Base-by-base conservation (phyloP, 306 rosid genomes). In the Pterocarpus santalinus region DNA sequence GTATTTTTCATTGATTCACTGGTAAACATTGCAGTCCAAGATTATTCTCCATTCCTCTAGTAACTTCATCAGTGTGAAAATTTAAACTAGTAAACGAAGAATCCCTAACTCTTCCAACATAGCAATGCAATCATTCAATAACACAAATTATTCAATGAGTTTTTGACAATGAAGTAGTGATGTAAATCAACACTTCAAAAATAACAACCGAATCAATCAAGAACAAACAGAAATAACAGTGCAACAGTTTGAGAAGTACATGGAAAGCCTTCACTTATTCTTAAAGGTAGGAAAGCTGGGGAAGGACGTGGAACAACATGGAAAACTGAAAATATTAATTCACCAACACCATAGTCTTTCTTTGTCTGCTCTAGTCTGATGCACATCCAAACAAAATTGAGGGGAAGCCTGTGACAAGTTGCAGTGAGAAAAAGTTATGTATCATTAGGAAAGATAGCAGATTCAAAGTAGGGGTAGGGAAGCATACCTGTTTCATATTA, bases 161-260 rank as follows among this genome's bases (percentile, higher is more conserved):
- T 34, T 33, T 62, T 72, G 36, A 5, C n/a, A 34, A 35, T 55
- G 67, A 16, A 17, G 8, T 69, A 35, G 53, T 10, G 16, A 17
- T 47, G 63, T 9, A 9, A 60, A 80, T 13, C 32, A 69, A 44
- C 41, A 33, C 28, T 34, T 79, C 77, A 1, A 69, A 34, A 32
- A 75, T 44, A 44, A 46, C 34, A 79, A 7, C 22, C 17, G 39
- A 69, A 44, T 69, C 44, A 30, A 52, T 56, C 22, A 10, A 28
- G 58, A 35, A 46, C 53, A 72, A 13, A 62, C 12, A 58, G 5
- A 72, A 65, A 80, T 49, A 32, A 36, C 53, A 41, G 6, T 28
- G 61, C 22, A 5, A 11, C 55, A 72, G 73, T 30, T 55, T 73
- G 53, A 22, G 66, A 55, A 73, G 57, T 65, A 38, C 78, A 80